Percentiles rank a stretch among this genome's conserved stretches.
These are phyloP conservation scores for Monilinia laxa DNA, from an alignment of 2,329 filamentous ascomycete genomes.

Conservation along the genomic window DNA sequence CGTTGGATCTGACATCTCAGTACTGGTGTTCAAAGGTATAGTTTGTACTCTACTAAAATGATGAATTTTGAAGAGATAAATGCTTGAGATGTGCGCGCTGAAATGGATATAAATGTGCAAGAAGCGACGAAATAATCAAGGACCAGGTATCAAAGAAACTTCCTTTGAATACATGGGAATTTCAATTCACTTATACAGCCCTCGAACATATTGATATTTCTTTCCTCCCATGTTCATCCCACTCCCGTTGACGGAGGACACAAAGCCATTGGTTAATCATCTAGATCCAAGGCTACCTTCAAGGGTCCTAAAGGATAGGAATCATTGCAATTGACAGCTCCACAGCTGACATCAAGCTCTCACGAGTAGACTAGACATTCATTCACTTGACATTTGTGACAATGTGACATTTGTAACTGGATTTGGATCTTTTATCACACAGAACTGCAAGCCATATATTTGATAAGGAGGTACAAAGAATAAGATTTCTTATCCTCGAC, in stretches of 20 bases:
- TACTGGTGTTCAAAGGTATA: not conserved
- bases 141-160: not conserved
- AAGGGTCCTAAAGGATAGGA: not conserved
- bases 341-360: conserved; percentile 5
- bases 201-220: not conserved
- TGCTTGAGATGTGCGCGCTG: not conserved
- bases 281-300: not conserved
- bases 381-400: not conserved
- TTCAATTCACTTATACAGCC: conserved; percentile 3
- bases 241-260: not conserved
- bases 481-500: conserved; percentile 8
- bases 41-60: not conserved
- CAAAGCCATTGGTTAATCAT: not conserved
- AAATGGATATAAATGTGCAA: not conserved
- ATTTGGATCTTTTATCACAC: not conserved
- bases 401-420: conserved; percentile 10
- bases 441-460: not conserved
- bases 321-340: not conserved
- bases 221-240: not conserved
- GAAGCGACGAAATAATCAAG: not conserved
- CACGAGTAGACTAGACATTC: not conserved
- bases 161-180: not conserved
- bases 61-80: not conserved
- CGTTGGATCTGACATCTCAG: conserved; percentile 28
- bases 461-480: not conserved